phyloP scores from a whole-genome alignment of 495 filamentous ascomycete species.

The Penicillium manginii region DNA sequence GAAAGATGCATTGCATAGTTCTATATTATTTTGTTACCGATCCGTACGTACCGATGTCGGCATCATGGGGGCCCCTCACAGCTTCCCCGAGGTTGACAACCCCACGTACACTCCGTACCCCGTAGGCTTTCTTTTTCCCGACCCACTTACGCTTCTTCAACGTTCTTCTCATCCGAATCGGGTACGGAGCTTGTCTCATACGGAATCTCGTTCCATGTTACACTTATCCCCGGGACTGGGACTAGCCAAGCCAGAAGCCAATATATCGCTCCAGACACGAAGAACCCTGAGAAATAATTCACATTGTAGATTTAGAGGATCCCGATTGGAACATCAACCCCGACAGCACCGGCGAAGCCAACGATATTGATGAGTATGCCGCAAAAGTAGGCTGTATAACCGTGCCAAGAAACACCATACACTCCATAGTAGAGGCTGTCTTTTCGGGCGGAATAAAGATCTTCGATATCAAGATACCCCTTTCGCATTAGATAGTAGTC shows the following conservation, averaged over 20 bases:
- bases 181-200: slow-evolving; percentile 46
- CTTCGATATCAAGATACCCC: slow-evolving; percentile 75
- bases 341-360: slow-evolving; percentile 82
- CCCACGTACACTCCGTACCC: no score
- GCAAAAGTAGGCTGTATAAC: slow-evolving; percentile 76
- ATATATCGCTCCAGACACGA: slow-evolving; percentile 67
- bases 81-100: no score
- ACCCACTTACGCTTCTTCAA: slow-evolving; percentile 19
- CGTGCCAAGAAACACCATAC: slow-evolving; percentile 76
- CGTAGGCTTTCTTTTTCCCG: no score
- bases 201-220: slow-evolving; percentile 78
- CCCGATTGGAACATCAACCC: slow-evolving; percentile 67
- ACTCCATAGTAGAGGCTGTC: slow-evolving; percentile 69
- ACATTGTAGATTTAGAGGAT: slow-evolving; percentile 84
- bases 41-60: no score
- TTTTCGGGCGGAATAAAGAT: slow-evolving; percentile 72
- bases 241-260: slow-evolving; percentile 65
- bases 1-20: no score
- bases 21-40: no score
- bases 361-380: slow-evolving; percentile 91
- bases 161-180: slow-evolving; percentile 41
- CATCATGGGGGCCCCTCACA: no score
- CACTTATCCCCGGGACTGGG: slow-evolving; percentile 72
- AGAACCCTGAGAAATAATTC: slow-evolving; percentile 85
- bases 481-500: slow-evolving; percentile 87